These are phyloP conservation scores for Mycena maculata DNA, from an alignment of 768 basidiomycete genomes.

Conservation along the genomic window DNA sequence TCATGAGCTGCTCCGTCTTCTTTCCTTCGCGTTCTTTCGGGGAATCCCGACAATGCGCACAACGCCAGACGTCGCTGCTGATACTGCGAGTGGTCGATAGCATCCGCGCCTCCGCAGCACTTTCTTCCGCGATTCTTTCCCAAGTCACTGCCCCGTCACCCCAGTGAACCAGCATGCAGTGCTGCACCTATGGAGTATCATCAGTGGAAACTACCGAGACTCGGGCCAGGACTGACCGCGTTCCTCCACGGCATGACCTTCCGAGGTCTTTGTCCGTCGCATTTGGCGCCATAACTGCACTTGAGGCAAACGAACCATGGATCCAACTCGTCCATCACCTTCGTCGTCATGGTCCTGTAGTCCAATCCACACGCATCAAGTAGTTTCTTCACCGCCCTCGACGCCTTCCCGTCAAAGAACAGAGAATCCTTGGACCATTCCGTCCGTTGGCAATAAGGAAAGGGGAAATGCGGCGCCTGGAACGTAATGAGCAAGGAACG, in stretches of 20 bases:
- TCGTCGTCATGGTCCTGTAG: constrained; percentile 36
- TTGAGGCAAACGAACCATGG: constrained; percentile 50
- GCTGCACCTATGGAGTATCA: constrained; percentile 43
- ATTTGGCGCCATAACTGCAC: constrained; percentile 46
- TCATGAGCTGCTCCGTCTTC: constrained; percentile 31
- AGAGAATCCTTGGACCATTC: constrained; percentile 41
- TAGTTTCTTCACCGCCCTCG: constrained; percentile 43
- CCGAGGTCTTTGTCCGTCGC: constrained; percentile 47
- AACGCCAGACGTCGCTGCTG: constrained; percentile 40
- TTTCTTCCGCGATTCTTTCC: constrained; percentile 42
- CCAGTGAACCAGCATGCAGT: constrained; percentile 46
- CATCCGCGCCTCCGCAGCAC: constrained; percentile 36
- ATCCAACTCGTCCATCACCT: constrained; percentile 45
- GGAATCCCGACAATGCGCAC: constrained; percentile 42
- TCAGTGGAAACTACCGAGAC: not conserved
- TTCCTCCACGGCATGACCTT: constrained; percentile 47
- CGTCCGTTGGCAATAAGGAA: constrained; percentile 25
- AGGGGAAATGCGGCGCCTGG: too few species aligned
- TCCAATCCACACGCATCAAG: constrained; percentile 46
- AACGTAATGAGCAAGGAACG: too few species aligned
- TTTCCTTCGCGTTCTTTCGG: constrained; percentile 37
- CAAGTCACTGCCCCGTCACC: constrained; percentile 42
- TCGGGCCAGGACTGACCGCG: constrained; percentile 41
- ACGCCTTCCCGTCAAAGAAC: constrained; percentile 45
- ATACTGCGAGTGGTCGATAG: constrained; percentile 31